Base-by-base conservation (phyloP, 495 filamentous ascomycete species). In the Lineolata rhizophorae region DNA sequence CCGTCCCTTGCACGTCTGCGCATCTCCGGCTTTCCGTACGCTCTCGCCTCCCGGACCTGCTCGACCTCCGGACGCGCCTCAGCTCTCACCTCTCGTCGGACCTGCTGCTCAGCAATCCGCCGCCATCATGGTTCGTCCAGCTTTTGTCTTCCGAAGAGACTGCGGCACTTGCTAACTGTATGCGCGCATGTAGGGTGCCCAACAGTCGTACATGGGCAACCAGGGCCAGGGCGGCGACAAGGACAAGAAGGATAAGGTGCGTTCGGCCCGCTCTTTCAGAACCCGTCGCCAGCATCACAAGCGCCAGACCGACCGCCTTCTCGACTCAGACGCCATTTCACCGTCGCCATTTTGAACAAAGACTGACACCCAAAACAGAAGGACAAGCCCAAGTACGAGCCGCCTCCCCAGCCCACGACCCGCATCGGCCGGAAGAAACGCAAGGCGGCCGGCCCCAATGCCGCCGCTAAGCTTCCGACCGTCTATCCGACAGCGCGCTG, bases 331-430 rank as follows among this genome's bases (percentile, higher is more conserved):
- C n/a, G n/a, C n/a, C n/a, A n/a, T n/a, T n/a, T n/a, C n/a, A n/a
- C n/a, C n/a, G n/a, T n/a, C n/a, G n/a, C n/a, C n/a, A n/a, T n/a
- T n/a, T n/a, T n/a, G n/a, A n/a, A n/a, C n/a, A n/a, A n/a, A n/a
- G n/a, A n/a, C 22, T 25, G 22, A 25, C 22, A 25, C 21, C 27
- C 36, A 37, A 31, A 53, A 43, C 48, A 95, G 83, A 93, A 99
- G 65, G 82, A 95, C 29, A 95, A 95, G 69, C 87, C 90, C 39
- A 93, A 81, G 74, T 95, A 99, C 61, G 87, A 99, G 52, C 87
- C 87, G 29, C 87, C 87, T 36, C 90, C 90, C 51, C 77, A 80
- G 37, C 87, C 87, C 26, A 97, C 87, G 20, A 95, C 87, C 36
- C 83, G 87, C 49, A 76, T 99, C 51, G 87, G 87, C n/a, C 76